These are phyloP conservation scores for Ceratocystis variospora DNA, from an alignment of 2,329 filamentous ascomycete genomes.

Conservation along the genomic window DNA sequence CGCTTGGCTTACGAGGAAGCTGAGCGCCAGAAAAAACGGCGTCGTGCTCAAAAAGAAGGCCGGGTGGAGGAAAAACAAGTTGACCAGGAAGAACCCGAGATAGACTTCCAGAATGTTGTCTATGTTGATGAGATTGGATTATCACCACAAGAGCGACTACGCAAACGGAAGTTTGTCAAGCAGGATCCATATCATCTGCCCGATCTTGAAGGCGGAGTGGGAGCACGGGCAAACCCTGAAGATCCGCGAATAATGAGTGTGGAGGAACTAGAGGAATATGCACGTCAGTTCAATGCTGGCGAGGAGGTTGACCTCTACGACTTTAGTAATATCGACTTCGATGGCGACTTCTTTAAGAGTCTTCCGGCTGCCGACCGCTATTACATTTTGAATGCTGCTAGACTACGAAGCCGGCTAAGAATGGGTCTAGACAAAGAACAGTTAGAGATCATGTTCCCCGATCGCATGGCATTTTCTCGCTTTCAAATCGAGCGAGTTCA, in stretches of 20 bases:
- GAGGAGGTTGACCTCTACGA: conserved; percentile 89
- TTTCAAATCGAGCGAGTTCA: conserved; percentile 93
- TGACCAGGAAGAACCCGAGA: conserved; percentile 44
- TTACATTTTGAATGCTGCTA: conserved; percentile 91
- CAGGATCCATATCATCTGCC: conserved; percentile 93
- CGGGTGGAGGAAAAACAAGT: neutral
- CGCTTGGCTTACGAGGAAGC: conserved; percentile 74
- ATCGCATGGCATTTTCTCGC: conserved; percentile 89
- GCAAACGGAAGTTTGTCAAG: conserved; percentile 68
- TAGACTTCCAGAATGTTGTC: conserved; percentile 53
- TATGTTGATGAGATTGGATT: conserved; percentile 87
- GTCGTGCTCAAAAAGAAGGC: conserved; percentile 33
- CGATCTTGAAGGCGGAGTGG: conserved; percentile 64
- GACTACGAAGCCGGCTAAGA: conserved; percentile 71
- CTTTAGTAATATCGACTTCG: conserved; percentile 97
- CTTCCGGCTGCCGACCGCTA: conserved; percentile 82
- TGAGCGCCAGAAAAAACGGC: conserved; percentile 37
- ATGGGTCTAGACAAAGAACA: conserved; percentile 98
- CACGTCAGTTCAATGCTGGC: conserved; percentile 77
- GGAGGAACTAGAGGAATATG: conserved; percentile 87
- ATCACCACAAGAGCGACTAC: conserved; percentile 58
- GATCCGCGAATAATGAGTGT: conserved; percentile 94
- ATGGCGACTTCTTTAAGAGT: conserved; percentile 87
- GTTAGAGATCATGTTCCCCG: conserved; percentile 88
- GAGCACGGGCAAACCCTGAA: conserved; percentile 75